Evolutionary conservation across 331 rosid species (phyloP), one percentile per base, ranked within the genome.

Genomic region (Stylosanthes scabra): DNA sequence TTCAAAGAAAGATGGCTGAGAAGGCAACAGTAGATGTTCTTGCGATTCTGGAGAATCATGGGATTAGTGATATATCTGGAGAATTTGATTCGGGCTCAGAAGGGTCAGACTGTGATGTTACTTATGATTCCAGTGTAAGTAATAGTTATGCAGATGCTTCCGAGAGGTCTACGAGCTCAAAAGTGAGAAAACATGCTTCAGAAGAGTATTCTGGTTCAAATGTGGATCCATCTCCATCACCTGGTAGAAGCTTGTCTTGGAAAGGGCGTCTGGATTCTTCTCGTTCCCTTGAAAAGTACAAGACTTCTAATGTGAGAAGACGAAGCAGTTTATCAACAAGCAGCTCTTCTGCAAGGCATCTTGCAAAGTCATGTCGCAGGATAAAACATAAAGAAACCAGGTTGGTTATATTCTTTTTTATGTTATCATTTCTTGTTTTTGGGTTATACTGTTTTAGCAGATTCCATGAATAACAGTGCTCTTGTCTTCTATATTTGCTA

Each of bases 1-100:
- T 82, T 82, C 96, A 84, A 75, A 85, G 96, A 54, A 89, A 87
- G 83, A 88, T 84, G 95, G 98, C 98, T 54, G 98, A 94, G 90
- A 94, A 89, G 82, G 96, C 97, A 31, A 85, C 97, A 67, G 89
- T 44, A 70, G 97, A 94, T 59, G 96, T 91, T 69, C 97, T 94
- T 70, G 83, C 97, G 71, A 94, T 94, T 80, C 80, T 94, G 88
- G 97, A 91, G 84, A 76, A 63, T 78, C 86, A 80, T 50, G 96
- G 99, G 64, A 74, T 83, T 63, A 87, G 87, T 72, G 99, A 88
- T 69, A 65, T 78, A 78, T 89, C 89, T 9, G 95, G 88, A 63
- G 87, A 87, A 72, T 84, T 72, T 71, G 96, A 88, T 82, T 89
- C 88, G 46, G 84, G 73, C 70, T 89, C 96, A 56, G 99, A 91